A percentile compares a stretch with the other conserved stretches of the same genome.
Evolutionary conservation across 352 stramenopile genomes (phyloP).

Genomic region (Globisporangium polare): DNA sequence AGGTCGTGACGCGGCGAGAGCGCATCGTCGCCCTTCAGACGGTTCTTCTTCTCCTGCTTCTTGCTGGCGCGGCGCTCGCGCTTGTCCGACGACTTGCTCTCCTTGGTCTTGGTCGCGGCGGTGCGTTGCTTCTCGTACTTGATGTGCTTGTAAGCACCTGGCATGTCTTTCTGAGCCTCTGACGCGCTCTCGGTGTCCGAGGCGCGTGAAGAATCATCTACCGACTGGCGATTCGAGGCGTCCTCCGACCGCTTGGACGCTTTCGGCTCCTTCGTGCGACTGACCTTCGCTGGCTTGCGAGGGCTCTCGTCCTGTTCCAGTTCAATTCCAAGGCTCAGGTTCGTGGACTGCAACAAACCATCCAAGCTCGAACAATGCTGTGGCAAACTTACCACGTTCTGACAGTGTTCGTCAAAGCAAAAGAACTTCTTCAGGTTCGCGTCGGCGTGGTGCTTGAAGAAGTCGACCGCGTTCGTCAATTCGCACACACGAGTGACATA

Average conservation of each 20-base stretch:
- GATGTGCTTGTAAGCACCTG: not conserved
- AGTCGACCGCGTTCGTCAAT: slow-evolving; percentile 38
- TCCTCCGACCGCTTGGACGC: slow-evolving; percentile 13
- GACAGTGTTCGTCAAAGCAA: slow-evolving; percentile 59
- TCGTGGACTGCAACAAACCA: not conserved
- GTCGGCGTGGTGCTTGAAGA: slow-evolving; percentile 54
- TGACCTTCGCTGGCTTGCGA: slow-evolving; percentile 22
- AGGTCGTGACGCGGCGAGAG: not conserved
- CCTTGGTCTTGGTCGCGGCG: not conserved
- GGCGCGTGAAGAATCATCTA: not conserved
- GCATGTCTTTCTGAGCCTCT: not conserved
- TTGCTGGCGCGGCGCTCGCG: slow-evolving; percentile 15
- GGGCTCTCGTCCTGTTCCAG: slow-evolving; percentile 25
- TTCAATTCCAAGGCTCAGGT: not conserved
- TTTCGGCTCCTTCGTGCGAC: slow-evolving; percentile 15
- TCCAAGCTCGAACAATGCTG: not conserved
- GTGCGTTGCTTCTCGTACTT: not conserved
- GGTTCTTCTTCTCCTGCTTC: slow-evolving; percentile 21
- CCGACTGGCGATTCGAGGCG: slow-evolving; percentile 16
- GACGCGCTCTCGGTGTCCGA: not conserved
- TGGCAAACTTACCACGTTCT: slow-evolving; percentile 38
- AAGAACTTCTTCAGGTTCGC: slow-evolving; percentile 54
- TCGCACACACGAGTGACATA: slow-evolving; percentile 44
- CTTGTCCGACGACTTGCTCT: slow-evolving; percentile 3
- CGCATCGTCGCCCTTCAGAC: not conserved